Evolutionary conservation across 371 early-diverging fungal species (phyloP), one percentile per base, ranked within the genome.

Genomic region (Mortierella sp.): DNA sequence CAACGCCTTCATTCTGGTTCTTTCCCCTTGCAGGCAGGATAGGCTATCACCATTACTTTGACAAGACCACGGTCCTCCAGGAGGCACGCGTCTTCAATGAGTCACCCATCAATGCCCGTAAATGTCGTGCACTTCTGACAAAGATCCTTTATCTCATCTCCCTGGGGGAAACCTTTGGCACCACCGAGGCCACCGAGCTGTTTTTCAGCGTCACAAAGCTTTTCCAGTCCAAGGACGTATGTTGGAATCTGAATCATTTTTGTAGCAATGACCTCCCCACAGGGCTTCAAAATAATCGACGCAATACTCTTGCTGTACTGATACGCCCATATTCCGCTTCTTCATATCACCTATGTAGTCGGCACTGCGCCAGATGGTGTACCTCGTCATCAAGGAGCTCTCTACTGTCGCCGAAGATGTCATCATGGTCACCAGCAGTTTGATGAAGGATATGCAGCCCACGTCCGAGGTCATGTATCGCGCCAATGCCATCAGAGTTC

Each of bases 141-240:
- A 97, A 97, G 80, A 91, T 99, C 47, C 86, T 95, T 44, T 97
- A 95, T 70, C 83, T 99, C 59, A 85, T 98, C 56, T 95, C 95
- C 72, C 88, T 93, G 60, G 93, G 92, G 19, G 97, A 98, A 80
- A 83, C 89, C 27, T 94, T 98, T 78, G 87, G 89, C 44, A 91
- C 93, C 15, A 89, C 87, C 37, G 99, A 98, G 83, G 98, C 99
- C 5, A 99, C 99, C 0, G 94, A 97, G 70, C 87, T 96, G 19
- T 99, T 99, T 83, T 99, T 99, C 80, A 93, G 94, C 72, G 94
- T 96, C 68, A 97, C 96, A 12, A 96, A 97, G 86, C 90, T 98
- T 54, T 99, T 99, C 83, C 98, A 97, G 84, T 90, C 89, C 64
- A 94, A 92, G 81, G 98, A 98, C 83, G 96, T 95, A 88, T 78